Evolutionary conservation across 78 protist species (phyloP).

Genomic region (Isochrysis galbana): DNA sequence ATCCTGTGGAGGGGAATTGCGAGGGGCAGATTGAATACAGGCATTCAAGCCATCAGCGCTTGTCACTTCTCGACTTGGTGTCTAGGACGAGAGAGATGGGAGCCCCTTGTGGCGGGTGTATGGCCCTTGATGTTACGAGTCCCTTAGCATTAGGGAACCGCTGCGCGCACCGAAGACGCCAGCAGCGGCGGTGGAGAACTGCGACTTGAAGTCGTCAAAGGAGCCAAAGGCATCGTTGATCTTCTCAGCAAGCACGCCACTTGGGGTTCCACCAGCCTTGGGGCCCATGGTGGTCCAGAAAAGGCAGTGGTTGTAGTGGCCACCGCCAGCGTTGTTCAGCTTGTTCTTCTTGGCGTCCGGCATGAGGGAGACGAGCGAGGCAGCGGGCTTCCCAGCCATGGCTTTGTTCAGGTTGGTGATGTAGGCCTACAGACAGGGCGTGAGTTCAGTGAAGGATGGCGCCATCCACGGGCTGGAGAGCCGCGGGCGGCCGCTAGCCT

Average conservation of each 20-base stretch:
- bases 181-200: constrained; percentile 35
- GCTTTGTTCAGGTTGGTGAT: constrained; percentile 40
- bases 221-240: constrained; percentile 37
- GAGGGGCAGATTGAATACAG: too few species aligned
- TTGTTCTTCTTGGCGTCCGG: constrained; percentile 17
- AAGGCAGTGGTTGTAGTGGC: constrained; percentile 44
- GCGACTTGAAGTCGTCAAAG: constrained; percentile 31
- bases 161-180: neutral
- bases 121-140: too few species aligned
- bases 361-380: constrained; percentile 7
- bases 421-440: too few species aligned
- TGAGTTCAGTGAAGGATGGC: too few species aligned
- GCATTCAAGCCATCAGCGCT: too few species aligned
- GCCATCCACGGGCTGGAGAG: too few species aligned
- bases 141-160: too few species aligned
- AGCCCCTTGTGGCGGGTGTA: too few species aligned
- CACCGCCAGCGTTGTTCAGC: constrained; percentile 44
- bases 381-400: constrained; percentile 10
- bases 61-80: too few species aligned
- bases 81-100: too few species aligned
- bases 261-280: neutral
- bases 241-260: neutral
- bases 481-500: too few species aligned
- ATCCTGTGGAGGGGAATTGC: too few species aligned
- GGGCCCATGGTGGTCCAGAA: neutral